Conservation (phyloP, 352 stramenopile species). For the Phytophthora cryptogea region DNA sequence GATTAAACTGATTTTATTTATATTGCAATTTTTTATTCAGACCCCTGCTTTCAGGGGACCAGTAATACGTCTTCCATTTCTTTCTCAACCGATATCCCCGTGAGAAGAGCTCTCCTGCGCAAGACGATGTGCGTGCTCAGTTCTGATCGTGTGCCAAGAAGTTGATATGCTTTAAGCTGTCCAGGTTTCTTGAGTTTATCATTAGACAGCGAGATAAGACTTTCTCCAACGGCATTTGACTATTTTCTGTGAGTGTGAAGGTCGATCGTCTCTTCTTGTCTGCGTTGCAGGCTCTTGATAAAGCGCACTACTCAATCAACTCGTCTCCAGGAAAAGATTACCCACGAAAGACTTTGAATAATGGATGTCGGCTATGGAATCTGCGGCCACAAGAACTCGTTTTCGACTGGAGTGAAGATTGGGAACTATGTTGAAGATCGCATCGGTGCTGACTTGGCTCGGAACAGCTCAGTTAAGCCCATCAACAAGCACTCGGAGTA, state of each 20-base stretch:
- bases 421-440: conserved; percentile 87
- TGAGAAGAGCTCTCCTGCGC: too few species aligned
- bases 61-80: too few species aligned
- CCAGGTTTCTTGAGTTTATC: neutral
- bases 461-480: conserved; percentile 35
- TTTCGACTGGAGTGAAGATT: conserved; percentile 71
- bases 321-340: neutral
- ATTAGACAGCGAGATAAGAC: conserved; percentile 17
- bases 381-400: conserved; percentile 87
- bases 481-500: conserved; percentile 56
- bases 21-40: too few species aligned
- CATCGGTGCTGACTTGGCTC: conserved; percentile 58
- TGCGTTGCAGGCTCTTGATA: conserved; percentile 1
- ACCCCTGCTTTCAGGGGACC: too few species aligned
- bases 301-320: conserved; percentile 1
- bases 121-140: too few species aligned
- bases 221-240: conserved; percentile 3
- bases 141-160: too few species aligned
- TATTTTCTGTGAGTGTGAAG: conserved; percentile 18
- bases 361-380: conserved; percentile 72
- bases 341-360: conserved; percentile 2
- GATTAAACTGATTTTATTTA: too few species aligned
- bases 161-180: too few species aligned
- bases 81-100: too few species aligned
- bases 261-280: conserved; percentile 10